Conservation (phyloP, 2,329 filamentous ascomycete species). For the Kalaharituber pfeilii region DNA sequence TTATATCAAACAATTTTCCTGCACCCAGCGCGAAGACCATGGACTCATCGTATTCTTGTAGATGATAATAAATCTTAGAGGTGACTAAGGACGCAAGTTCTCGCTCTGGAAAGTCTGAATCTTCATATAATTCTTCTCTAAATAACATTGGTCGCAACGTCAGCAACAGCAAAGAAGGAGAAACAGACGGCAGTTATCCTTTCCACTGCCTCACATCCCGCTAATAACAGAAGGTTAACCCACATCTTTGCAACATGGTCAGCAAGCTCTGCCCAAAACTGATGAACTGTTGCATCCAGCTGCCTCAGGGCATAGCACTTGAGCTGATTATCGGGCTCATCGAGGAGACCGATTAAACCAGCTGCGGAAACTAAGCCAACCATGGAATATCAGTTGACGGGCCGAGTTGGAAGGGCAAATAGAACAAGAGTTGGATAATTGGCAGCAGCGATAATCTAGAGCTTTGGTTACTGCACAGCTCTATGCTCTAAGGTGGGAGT, state of each 20-base stretch:
- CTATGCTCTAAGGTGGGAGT: too few species aligned
- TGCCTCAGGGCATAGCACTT: constrained; percentile 89
- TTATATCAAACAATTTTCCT: constrained; percentile 85
- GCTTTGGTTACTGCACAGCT: too few species aligned
- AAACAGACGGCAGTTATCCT: constrained; percentile 16
- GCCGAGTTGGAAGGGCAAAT: neutral
- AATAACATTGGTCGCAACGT: constrained; percentile 8
- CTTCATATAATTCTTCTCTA: constrained; percentile 96
- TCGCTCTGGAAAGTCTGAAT: constrained; percentile 83
- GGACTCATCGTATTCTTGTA: constrained; percentile 97
- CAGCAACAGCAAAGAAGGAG: neutral
- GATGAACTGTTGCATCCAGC: constrained; percentile 89
- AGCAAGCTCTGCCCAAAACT: constrained; percentile 94
- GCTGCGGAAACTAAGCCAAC: constrained; percentile 85
- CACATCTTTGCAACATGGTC: constrained; percentile 87
- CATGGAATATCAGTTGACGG: constrained; percentile 37
- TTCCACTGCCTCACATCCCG: constrained; percentile 9
- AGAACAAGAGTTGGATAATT: too few species aligned
- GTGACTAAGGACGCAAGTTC: constrained; percentile 87
- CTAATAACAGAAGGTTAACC: too few species aligned
- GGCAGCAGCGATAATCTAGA: too few species aligned
- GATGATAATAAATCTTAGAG: constrained; percentile 96
- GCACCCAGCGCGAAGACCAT: constrained; percentile 95
- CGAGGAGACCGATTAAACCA: constrained; percentile 84
- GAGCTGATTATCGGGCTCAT: constrained; percentile 84